phyloP scores from a whole-genome alignment of 257 asterid species.

The Eucommia ulmoides region DNA sequence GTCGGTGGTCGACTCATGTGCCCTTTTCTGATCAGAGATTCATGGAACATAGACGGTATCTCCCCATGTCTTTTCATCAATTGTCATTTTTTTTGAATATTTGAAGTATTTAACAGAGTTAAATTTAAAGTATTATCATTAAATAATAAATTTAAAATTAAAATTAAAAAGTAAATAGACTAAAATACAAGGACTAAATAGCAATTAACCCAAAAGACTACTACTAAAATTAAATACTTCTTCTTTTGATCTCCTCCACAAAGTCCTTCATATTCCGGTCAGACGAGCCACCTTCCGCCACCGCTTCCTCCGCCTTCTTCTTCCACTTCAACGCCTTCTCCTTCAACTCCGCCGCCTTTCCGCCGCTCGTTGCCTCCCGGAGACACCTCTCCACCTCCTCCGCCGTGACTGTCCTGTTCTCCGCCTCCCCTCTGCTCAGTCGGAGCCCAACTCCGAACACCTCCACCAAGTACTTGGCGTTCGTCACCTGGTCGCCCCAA shows the following conservation, averaged over 20 bases:
- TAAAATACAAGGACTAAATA: too few species aligned
- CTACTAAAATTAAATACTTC: too few species aligned
- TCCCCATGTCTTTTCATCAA: too few species aligned
- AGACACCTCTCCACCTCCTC: not conserved
- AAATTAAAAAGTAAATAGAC: too few species aligned
- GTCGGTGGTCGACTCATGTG: too few species aligned
- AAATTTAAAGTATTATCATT: too few species aligned
- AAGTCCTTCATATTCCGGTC: not conserved
- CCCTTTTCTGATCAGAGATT: too few species aligned
- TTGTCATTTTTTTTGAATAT: too few species aligned
- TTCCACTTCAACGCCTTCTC: not conserved
- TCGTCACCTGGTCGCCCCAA: not conserved
- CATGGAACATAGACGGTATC: too few species aligned
- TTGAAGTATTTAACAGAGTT: too few species aligned
- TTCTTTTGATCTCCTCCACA: not conserved
- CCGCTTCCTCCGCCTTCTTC: not conserved
- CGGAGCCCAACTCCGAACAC: not conserved
- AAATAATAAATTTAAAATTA: too few species aligned
- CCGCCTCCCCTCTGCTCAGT: not conserved
- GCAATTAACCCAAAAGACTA: too few species aligned
- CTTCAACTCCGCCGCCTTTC: not conserved
- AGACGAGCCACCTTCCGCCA: not conserved
- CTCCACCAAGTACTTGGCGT: not conserved
- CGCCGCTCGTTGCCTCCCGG: not conserved
- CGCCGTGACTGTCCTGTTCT: not conserved